These are phyloP conservation scores for Xerocomus cyaneibrunnescens DNA, from an alignment of 1,284 basidiomycete genomes.

Conservation along the genomic window DNA sequence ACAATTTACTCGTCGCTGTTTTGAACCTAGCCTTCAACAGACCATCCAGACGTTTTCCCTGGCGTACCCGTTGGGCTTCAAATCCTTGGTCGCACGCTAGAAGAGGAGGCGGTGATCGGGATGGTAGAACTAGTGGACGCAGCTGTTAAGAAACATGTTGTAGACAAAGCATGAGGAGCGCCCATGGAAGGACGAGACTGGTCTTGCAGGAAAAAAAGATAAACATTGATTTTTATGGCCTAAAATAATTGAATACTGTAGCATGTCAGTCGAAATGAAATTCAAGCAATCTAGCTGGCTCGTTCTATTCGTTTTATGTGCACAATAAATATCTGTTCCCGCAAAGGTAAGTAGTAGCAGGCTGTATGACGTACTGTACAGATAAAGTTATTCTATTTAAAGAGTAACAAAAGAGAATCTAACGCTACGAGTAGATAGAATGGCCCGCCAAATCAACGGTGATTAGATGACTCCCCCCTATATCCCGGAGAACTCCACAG, in stretches of 20 bases:
- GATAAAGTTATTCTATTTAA: not conserved
- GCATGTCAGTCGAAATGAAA: too few species aligned
- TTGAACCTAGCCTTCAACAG: constrained; percentile 34
- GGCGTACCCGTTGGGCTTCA: constrained; percentile 73
- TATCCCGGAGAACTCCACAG: not conserved
- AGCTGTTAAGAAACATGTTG: constrained; percentile 31
- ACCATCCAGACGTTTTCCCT: constrained; percentile 56
- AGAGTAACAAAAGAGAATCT: not conserved
- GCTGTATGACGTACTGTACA: not conserved
- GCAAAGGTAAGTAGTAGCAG: not conserved
- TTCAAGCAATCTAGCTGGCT: too few species aligned
- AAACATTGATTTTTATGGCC: too few species aligned
- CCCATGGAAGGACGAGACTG: not conserved
- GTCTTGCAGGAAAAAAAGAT: too few species aligned
- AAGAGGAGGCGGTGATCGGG: constrained; percentile 73
- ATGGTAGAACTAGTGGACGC: constrained; percentile 61
- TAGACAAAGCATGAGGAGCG: not conserved
- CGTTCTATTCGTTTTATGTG: not conserved
- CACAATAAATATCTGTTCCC: not conserved
- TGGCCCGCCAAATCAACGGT: not conserved
- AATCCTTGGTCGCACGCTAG: constrained; percentile 62
- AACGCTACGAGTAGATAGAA: not conserved
- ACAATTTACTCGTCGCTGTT: not conserved
- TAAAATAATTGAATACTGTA: too few species aligned
- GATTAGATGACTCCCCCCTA: not conserved